Evolutionary conservation across 2,329 filamentous ascomycete species (phyloP).

Genomic region (Alternaria tenuissima): DNA sequence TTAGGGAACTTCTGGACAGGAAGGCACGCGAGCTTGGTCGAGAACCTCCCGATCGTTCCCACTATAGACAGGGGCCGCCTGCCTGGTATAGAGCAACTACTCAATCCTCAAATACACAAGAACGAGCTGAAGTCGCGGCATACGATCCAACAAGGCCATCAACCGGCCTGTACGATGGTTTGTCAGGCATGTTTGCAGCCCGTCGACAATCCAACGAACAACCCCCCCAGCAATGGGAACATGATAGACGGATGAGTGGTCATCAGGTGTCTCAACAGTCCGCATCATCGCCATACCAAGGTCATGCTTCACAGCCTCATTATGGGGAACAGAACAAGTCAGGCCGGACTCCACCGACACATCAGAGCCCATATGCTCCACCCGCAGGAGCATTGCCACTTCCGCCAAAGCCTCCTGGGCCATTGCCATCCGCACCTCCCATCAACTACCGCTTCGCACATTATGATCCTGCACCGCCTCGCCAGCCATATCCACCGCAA

Average conservation of each 20-base stretch:
- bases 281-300: constrained; percentile 34
- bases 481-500: constrained; percentile 33
- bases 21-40: constrained; percentile 35
- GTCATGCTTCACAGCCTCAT: constrained; percentile 35
- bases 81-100: background rate
- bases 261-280: constrained; percentile 37
- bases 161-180: constrained; percentile 30
- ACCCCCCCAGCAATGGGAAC: constrained; percentile 35
- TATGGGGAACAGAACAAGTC: constrained; percentile 31
- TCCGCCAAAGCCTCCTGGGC: constrained; percentile 43
- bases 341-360: constrained; percentile 29
- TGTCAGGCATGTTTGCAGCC: constrained; percentile 30
- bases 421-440: constrained; percentile 33
- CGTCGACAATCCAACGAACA: constrained; percentile 40
- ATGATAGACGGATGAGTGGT: constrained; percentile 38
- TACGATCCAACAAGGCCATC: constrained; percentile 40
- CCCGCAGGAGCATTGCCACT: constrained; percentile 31
- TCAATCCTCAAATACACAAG: constrained; percentile 17
- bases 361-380: constrained; percentile 46
- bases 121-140: constrained; percentile 26
- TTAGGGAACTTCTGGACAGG: constrained; percentile 37
- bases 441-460: constrained; percentile 48
- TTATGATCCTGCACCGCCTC: constrained; percentile 45
- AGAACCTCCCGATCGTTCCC: constrained; percentile 27
- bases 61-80: constrained; percentile 14